Percentiles rank a stretch among this genome's conserved stretches.
phyloP scores from a whole-genome alignment of 139 green algal species.

The Auxenochlorella pyrenoidosa region DNA sequence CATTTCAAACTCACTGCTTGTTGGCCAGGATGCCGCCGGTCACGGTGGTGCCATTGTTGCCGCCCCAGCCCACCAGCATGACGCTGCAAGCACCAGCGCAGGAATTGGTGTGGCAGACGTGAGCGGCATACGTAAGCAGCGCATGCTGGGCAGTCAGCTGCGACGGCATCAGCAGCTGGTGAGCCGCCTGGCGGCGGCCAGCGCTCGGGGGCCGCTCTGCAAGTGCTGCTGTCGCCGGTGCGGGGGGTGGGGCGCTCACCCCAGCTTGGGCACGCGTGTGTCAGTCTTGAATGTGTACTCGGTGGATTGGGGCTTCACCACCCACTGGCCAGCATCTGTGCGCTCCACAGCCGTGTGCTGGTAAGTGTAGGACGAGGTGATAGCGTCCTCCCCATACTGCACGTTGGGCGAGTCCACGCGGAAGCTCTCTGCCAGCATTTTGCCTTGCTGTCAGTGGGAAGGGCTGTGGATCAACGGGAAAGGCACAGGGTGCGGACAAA shows the following conservation, averaged over 20 bases:
- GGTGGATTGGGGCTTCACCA: constrained; percentile 76
- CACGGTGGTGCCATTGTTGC: constrained; percentile 99
- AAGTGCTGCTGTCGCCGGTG: background rate
- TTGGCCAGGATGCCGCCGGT: constrained; percentile 97
- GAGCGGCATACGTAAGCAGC: too few relatives aligned
- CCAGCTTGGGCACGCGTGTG: constrained; percentile 93
- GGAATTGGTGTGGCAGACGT: background rate
- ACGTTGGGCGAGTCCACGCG: constrained; percentile 89
- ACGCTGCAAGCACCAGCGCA: constrained; percentile 72
- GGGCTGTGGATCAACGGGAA: too few relatives aligned
- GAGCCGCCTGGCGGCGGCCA: background rate
- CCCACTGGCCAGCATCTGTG: constrained; percentile 72
- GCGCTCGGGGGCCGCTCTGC: background rate
- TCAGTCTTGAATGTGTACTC: constrained; percentile 89
- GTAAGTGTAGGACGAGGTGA: constrained; percentile 91
- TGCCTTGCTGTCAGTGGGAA: background rate
- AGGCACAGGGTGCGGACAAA: too few relatives aligned
- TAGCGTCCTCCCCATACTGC: constrained; percentile 80
- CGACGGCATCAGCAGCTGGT: background rate
- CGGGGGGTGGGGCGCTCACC: constrained; percentile 55
- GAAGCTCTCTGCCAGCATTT: constrained; percentile 68
- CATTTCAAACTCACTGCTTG: constrained; percentile 81
- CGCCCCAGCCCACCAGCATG: constrained; percentile 98
- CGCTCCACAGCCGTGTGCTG: constrained; percentile 77
- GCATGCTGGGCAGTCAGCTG: background rate